Percentiles rank a stretch among this genome's conserved stretches.
Evolutionary conservation across 495 filamentous ascomycete species (phyloP).

Genomic region (Glonium stellatum): DNA sequence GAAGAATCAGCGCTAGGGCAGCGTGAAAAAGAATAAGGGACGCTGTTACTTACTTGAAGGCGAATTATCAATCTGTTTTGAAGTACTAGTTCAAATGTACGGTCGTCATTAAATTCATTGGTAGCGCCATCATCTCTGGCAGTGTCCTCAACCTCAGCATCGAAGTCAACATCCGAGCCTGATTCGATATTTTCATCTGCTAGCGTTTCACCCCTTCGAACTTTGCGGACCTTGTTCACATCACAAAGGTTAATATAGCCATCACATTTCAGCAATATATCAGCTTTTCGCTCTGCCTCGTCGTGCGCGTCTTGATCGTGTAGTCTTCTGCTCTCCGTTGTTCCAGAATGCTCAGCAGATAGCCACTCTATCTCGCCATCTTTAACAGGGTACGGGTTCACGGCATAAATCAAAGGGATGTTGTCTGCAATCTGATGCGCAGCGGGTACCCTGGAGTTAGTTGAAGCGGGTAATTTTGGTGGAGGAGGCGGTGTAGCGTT

Average conservation of each 20-base stretch:
- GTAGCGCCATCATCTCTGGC: constrained; percentile 48
- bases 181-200: constrained; percentile 46
- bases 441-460: constrained; percentile 46
- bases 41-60: constrained; percentile 43
- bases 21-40: not conserved
- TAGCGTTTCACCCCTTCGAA: constrained; percentile 45
- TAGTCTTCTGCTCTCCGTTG: constrained; percentile 39
- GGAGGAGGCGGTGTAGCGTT: constrained; percentile 59
- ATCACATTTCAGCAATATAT: constrained; percentile 54
- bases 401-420: constrained; percentile 55
- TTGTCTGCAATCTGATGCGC: constrained; percentile 51
- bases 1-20: not conserved
- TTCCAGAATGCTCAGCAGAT: constrained; percentile 33
- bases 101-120: constrained; percentile 48
- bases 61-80: constrained; percentile 58
- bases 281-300: constrained; percentile 53
- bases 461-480: constrained; percentile 44
- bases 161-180: constrained; percentile 38
- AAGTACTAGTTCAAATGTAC: constrained; percentile 57
- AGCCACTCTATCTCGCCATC: constrained; percentile 56
- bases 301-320: constrained; percentile 54
- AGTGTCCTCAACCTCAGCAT: constrained; percentile 42
- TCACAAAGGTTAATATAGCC: constrained; percentile 61
- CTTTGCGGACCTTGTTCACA: constrained; percentile 50
- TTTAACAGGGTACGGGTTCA: constrained; percentile 56